Evolutionary conservation across 2,329 filamentous ascomycete species (phyloP), one percentile per base, ranked within the genome.

Genomic region (Triangularia setosa): DNA sequence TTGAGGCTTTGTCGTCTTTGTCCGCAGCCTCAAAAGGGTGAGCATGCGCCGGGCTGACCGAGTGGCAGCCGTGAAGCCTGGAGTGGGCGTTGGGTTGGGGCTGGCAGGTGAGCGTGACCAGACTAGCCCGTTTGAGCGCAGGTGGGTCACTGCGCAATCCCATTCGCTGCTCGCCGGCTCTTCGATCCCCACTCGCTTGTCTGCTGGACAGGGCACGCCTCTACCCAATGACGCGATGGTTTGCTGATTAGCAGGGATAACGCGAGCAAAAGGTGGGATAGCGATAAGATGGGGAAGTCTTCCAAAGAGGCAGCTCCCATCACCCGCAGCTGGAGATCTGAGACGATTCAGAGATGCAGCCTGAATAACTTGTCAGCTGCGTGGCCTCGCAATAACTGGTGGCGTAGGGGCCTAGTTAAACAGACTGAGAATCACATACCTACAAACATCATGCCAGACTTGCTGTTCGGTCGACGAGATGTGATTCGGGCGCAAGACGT

Each of bases 1-100:
- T 60, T 44, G 57, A 58, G 58, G 64, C 66, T 67, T 69, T 68
- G 65, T 68, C 65, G 65, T 65, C 65, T 63, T 66, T 64, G 65
- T 66, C 59, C 16, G 24, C 64, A 52, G 55, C 57, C 55, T 57
- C 52, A 9, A 27, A 53, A 5, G 30, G 30, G 33, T 28, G 33
- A 44, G 16, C 14, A 58, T 57, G 35, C 35, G 55, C 18, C 33
- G 6, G 61, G 61, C 30, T 56, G 53, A 12, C 25, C 21, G 27
- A 28, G 58, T 28, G 53, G 44, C 58, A 35, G 25, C 16, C 11
- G 33, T 18, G 54, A 62, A 33, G 44, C 28, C 24, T 27, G 53
- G 60, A n/a, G 27, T 27, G 21, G n/a, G 60, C 16, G 59, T n/a
- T 54, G 59, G 44, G 52, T 27, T 52, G 40, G 40, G 58, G 16